Evolutionary conservation across 129 eudicot genomes (phyloP).

Genomic region (Saussurea involucrata): DNA sequence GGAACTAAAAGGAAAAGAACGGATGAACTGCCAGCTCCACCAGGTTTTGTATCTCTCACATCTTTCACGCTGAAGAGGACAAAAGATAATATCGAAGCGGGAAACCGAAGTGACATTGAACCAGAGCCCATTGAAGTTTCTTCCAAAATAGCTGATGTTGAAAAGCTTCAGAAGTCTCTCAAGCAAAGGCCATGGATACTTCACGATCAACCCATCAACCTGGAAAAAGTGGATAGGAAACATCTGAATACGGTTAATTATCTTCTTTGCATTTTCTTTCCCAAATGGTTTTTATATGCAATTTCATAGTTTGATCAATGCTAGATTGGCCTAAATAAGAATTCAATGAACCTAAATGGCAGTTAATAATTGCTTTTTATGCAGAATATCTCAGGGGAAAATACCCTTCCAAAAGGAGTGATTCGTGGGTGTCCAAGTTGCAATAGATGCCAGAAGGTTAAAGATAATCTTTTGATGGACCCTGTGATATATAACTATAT

Average conservation of each 20-base stretch:
- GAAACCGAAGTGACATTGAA: conserved; percentile 19
- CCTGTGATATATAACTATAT: conserved; percentile 11
- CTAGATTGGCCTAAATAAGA: background rate
- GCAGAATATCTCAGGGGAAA: conserved; percentile 34
- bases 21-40: conserved; percentile 45
- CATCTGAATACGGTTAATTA: conserved; percentile 38
- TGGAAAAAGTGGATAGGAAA: conserved; percentile 32
- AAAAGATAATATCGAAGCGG: conserved; percentile 21
- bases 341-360: background rate
- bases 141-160: conserved; percentile 21
- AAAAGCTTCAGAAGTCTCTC: conserved; percentile 38
- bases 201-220: conserved; percentile 28
- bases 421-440: conserved; percentile 62
- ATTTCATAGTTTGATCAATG: background rate
- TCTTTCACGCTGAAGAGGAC: conserved; percentile 56
- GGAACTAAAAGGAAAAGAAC: background rate
- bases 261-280: conserved; percentile 9
- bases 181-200: conserved; percentile 61
- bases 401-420: conserved; percentile 72
- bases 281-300: background rate
- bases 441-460: conserved; percentile 57
- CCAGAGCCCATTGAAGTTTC: conserved; percentile 20
- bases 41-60: conserved; percentile 60
- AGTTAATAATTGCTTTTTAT: conserved; percentile 10
- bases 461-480: background rate